phyloP scores from a whole-genome alignment of 352 stramenopile species.

The Thraustotheca clavata region DNA sequence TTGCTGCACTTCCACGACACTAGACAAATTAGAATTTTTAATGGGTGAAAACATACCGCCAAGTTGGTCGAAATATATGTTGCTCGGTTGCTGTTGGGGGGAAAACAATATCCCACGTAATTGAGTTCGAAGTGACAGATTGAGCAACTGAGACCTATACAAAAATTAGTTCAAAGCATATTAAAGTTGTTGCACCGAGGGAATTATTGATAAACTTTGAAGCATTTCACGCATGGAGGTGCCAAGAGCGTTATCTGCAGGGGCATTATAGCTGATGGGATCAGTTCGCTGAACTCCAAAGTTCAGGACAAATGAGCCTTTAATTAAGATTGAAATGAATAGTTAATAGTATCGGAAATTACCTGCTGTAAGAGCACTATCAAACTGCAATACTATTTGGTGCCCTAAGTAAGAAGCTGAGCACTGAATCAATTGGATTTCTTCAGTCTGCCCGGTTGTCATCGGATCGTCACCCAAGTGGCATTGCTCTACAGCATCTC shows the following conservation, averaged over 20 bases:
- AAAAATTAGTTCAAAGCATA: conserved; percentile 24
- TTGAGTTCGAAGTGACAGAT: conserved; percentile 27
- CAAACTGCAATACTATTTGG: conserved; percentile 35
- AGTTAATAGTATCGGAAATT: conserved; percentile 16
- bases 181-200: background rate
- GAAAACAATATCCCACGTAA: conserved; percentile 48
- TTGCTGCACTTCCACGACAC: conserved; percentile 57
- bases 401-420: conserved; percentile 54
- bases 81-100: conserved; percentile 37
- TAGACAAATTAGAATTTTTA: background rate
- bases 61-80: conserved; percentile 38
- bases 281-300: conserved; percentile 59
- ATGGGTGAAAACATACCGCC: conserved; percentile 23
- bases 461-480: conserved; percentile 60
- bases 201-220: conserved; percentile 25
- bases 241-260: conserved; percentile 37
- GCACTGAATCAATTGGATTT: conserved; percentile 54
- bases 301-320: conserved; percentile 34
- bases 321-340: background rate
- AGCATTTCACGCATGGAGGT: conserved; percentile 44
- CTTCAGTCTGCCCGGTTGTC: conserved; percentile 42
- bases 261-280: conserved; percentile 46
- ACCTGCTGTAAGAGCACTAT: conserved; percentile 37
- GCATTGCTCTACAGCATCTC: conserved; percentile 30
- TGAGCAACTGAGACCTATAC: conserved; percentile 31